phyloP scores from a whole-genome alignment of 176 grass and related monocot genomes.

The Ensete glaucum region DNA sequence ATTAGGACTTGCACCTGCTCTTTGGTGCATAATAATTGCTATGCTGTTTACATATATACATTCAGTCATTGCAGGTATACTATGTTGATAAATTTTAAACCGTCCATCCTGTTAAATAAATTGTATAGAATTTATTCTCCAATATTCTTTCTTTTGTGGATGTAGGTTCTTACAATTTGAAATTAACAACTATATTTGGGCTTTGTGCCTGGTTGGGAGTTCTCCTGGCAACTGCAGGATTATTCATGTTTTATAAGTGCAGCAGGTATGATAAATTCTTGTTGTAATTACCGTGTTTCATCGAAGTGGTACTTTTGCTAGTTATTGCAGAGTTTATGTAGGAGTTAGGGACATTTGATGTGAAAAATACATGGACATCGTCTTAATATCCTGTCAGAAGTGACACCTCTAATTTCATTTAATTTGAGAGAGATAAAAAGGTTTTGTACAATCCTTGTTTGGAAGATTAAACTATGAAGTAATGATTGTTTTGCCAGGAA shows the following conservation, averaged over 20 bases:
- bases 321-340: too few relatives aligned
- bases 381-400: too few relatives aligned
- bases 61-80: slow-evolving; percentile 78
- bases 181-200: slow-evolving; percentile 50
- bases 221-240: slow-evolving; percentile 66
- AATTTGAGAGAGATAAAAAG: too few relatives aligned
- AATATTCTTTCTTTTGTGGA: slow-evolving; percentile 21
- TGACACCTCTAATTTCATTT: too few relatives aligned
- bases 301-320: too few relatives aligned
- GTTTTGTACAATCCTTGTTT: too few relatives aligned
- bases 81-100: too few relatives aligned
- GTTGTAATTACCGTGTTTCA: too few relatives aligned
- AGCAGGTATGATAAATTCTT: slow-evolving; percentile 49
- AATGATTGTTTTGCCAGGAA: too few relatives aligned
- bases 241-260: slow-evolving; percentile 95
- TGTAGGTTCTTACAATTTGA: slow-evolving; percentile 51
- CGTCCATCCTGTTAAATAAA: neutral
- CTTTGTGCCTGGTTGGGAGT: slow-evolving; percentile 86
- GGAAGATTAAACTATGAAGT: too few relatives aligned
- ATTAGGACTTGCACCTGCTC: slow-evolving; percentile 79
- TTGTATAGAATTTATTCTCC: slow-evolving; percentile 7
- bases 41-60: slow-evolving; percentile 74
- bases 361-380: too few relatives aligned
- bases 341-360: too few relatives aligned
- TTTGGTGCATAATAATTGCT: slow-evolving; percentile 62